These are phyloP conservation scores for Nicotiana attenuata DNA, from an alignment of 257 asterid genomes.

Conservation along the genomic window DNA sequence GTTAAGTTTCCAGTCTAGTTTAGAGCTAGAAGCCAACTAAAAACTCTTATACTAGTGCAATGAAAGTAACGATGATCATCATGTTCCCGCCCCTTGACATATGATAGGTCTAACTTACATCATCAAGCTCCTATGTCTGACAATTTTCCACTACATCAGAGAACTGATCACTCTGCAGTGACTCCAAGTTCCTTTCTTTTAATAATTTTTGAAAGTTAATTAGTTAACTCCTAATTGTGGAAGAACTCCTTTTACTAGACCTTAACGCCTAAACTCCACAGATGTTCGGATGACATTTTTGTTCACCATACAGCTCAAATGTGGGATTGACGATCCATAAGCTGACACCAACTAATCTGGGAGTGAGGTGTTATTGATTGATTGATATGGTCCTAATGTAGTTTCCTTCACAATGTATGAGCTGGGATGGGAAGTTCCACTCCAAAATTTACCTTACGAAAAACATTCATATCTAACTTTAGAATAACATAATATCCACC, in stretches of 20 bases:
- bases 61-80: not conserved
- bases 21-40: not conserved
- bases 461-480: not conserved
- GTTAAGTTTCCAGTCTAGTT: not conserved
- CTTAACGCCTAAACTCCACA: not conserved
- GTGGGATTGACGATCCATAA: not conserved
- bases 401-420: not conserved
- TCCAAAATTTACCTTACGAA: not conserved
- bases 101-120: not conserved
- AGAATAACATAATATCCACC: not conserved
- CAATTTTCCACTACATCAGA: not conserved
- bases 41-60: not conserved
- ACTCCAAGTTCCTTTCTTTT: not conserved
- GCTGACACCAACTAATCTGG: not conserved
- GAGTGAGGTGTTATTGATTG: not conserved
- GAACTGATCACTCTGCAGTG: not conserved
- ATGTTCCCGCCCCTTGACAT: not conserved
- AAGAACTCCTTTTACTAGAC: not conserved
- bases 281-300: not conserved
- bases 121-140: not conserved
- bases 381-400: not conserved
- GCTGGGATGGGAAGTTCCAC: not conserved
- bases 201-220: not conserved
- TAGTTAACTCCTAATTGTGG: not conserved
- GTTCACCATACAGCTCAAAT: not conserved